These are phyloP conservation scores for Ustilago vetiveriae DNA, from an alignment of 1,284 basidiomycete species.

Conservation along the genomic window DNA sequence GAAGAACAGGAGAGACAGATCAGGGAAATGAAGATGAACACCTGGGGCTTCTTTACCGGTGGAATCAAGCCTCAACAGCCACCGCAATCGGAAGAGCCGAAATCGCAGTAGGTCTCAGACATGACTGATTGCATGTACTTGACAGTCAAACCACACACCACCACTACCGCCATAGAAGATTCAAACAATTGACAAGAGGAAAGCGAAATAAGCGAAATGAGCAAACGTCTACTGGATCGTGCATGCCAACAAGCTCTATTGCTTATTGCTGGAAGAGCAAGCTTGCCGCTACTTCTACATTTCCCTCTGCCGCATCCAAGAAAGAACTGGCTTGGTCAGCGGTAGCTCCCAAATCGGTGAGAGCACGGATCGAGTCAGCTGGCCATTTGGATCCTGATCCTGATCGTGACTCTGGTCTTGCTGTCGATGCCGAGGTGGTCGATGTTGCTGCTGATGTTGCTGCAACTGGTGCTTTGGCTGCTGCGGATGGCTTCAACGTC, in stretches of 20 bases:
- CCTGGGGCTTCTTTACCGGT: constrained; percentile 56
- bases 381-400: constrained; percentile 42
- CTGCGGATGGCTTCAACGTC: too few species aligned
- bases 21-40: constrained; percentile 68
- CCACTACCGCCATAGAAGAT: too few species aligned
- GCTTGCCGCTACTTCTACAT: constrained; percentile 87
- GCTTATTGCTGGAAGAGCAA: constrained; percentile 75
- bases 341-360: constrained; percentile 76
- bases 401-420: constrained; percentile 6
- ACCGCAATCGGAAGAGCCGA: background rate
- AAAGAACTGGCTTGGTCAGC: constrained; percentile 79
- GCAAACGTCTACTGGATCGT: background rate
- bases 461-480: too few species aligned
- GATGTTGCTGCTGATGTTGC: too few species aligned
- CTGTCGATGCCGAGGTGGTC: background rate
- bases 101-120: background rate
- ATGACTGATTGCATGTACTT: background rate
- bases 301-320: constrained; percentile 82
- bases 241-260: too few species aligned
- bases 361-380: constrained; percentile 52
- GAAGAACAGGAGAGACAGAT: constrained; percentile 83
- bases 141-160: background rate
- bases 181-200: too few species aligned
- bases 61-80: constrained; percentile 18
- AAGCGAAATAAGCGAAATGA: too few species aligned